Conservation (phyloP, 768 basidiomycete species). For the Naganishia antarctica region DNA sequence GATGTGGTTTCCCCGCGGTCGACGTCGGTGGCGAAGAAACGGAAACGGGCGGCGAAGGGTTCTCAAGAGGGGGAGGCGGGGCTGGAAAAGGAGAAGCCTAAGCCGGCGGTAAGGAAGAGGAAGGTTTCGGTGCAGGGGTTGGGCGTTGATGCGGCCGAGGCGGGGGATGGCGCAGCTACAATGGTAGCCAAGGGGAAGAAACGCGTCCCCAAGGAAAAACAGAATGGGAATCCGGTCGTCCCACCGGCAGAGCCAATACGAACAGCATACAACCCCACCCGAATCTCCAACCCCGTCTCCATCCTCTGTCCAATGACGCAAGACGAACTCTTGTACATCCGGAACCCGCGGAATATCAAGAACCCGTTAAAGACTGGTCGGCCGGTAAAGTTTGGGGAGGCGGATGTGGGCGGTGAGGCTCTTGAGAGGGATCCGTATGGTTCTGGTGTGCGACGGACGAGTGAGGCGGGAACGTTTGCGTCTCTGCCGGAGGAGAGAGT, state of each 20-base stretch:
- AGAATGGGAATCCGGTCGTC: not conserved
- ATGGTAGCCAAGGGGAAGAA: too few relatives aligned
- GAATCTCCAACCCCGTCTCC: conserved; percentile 1
- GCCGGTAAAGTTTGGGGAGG: not conserved
- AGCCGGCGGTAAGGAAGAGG: not conserved
- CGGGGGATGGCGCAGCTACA: too few relatives aligned
- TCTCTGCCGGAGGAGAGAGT: not conserved
- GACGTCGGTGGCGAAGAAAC: not conserved
- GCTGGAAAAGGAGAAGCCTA: not conserved
- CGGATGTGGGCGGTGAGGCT: not conserved
- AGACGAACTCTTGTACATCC: conserved; percentile 16
- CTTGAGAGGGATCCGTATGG: too few relatives aligned
- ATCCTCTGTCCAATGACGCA: not conserved
- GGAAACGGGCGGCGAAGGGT: not conserved
- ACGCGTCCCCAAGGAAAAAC: not conserved
- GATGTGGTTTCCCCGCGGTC: conserved; percentile 2
- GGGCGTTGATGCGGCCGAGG: not conserved
- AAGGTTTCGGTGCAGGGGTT: not conserved
- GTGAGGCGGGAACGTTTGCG: not conserved
- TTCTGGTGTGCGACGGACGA: not conserved
- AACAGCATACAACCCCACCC: conserved; percentile 6
- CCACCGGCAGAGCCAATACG: not conserved
- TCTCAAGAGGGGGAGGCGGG: not conserved
- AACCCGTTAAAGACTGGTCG: conserved; percentile 14
- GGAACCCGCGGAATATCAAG: conserved; percentile 17